Base-by-base conservation (phyloP, 2,329 filamentous ascomycete genomes). In the Trichoderma hamatum region DNA sequence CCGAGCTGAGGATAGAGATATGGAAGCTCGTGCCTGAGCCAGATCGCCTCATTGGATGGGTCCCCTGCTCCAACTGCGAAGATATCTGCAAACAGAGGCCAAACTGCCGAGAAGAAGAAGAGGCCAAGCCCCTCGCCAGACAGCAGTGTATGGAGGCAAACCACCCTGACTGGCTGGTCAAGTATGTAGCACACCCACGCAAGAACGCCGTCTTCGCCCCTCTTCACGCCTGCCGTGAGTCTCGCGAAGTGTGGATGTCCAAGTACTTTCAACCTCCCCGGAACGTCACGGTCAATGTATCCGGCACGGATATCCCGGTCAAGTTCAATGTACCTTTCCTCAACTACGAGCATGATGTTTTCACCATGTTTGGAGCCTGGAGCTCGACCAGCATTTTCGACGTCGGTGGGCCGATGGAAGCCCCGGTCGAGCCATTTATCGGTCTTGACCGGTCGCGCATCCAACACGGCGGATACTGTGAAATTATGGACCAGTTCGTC, bases 61-160 rank as follows among this genome's bases (percentile, higher is more conserved):
- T 67, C 21, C 62, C 70, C 2, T 67, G 70, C 34, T 32, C 19
- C n/a, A 32, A 60, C n/a, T 67, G 69, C 56, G 49, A 16, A 65
- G 13, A 21, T 26, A 58, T 67, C 36, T 51, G 26, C 32, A 34
- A 30, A 21, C 39, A 19, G 13, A 49, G 26, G 2, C 19, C 39
- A 10, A 24, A 16, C 14, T 51, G n/a, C 43, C 32, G 26, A 34
- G 28, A 52, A 19, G 32, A 43, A 32, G 56, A 61, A 24, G 34
- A 30, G 13, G 36, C 34, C 16, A 61, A 30, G 30, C n/a, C n/a
- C 30, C 52, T 39, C 16, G 67, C 55, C 14, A 66, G 58, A n/a
- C 32, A 55, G 26, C 36, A 36, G n/a, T 69, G 63, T 32, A 68
- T 64, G 58, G 16, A 51, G 30, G 28, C 4, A 80, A 79, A 58